These are phyloP conservation scores for Rhizophagus sp. DNA, from an alignment of 192 early-diverging fungal genomes.

Conservation along the genomic window DNA sequence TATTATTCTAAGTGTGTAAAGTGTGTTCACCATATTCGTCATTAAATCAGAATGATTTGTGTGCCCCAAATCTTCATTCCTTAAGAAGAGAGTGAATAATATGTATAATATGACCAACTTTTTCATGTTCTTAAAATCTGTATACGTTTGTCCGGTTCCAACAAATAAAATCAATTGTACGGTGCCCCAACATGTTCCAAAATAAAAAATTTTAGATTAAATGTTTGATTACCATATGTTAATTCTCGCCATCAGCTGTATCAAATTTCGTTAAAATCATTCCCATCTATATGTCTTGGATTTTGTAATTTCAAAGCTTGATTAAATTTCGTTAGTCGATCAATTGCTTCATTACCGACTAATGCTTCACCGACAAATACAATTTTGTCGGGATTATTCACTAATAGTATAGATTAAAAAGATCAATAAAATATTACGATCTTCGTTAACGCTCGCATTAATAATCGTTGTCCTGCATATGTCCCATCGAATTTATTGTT, in stretches of 20 bases:
- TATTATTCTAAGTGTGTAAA: not conserved
- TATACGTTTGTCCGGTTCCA: constrained; percentile 95
- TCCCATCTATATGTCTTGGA: constrained; percentile 59
- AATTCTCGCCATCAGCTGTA: constrained; percentile 43
- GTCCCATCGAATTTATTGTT: constrained; percentile 43
- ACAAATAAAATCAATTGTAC: constrained; percentile 95
- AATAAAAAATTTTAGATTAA: not conserved
- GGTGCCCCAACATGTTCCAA: constrained; percentile 76
- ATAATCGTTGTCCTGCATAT: constrained; percentile 97
- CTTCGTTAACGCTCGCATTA: constrained; percentile 95
- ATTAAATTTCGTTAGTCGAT: constrained; percentile 96
- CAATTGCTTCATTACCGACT: constrained; percentile 92
- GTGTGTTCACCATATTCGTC: too few relatives aligned
- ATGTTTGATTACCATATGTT: not conserved
- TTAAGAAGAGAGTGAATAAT: constrained; percentile 49
- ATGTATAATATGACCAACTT: constrained; percentile 60
- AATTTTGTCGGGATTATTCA: constrained; percentile 93
- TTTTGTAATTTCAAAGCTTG: constrained; percentile 75
- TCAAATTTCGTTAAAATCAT: constrained; percentile 66
- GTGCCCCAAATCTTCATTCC: constrained; percentile 35
- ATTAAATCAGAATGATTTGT: not conserved
- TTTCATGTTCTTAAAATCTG: constrained; percentile 87
- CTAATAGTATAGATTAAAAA: constrained; percentile 29
- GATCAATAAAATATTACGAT: not conserved
- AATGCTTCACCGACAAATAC: constrained; percentile 96